These are phyloP conservation scores for Oryza rufipogon DNA, from an alignment of 176 grass and related monocot species.

Conservation along the genomic window DNA sequence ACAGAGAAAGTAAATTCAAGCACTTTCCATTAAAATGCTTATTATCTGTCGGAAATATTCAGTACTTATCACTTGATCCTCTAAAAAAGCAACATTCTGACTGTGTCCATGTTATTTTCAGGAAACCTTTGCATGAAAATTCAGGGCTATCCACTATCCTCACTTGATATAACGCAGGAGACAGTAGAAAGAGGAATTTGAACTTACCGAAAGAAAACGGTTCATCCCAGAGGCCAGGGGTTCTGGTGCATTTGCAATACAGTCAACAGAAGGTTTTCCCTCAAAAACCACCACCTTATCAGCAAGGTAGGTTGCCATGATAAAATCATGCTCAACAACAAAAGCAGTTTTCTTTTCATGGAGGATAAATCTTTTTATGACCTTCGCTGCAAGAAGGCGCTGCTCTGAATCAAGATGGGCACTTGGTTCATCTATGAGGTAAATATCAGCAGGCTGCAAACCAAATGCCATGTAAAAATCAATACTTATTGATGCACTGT, in stretches of 20 bases:
- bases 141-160: neutral
- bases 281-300: conserved; percentile 72
- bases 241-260: conserved; percentile 67
- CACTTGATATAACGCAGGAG: neutral
- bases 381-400: conserved; percentile 64
- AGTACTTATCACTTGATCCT: neutral
- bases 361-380: conserved; percentile 79
- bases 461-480: neutral
- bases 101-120: conserved; percentile 1
- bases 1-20: neutral
- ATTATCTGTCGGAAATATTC: neutral
- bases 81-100: neutral
- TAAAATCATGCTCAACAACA: conserved; percentile 80
- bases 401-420: conserved; percentile 86
- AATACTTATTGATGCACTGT: neutral
- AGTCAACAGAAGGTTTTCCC: conserved; percentile 67
- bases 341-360: conserved; percentile 78
- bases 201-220: conserved; percentile 72
- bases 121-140: neutral
- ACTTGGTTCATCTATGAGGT: conserved; percentile 83
- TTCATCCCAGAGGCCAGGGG: conserved; percentile 71
- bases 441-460: conserved; percentile 73
- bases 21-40: neutral
- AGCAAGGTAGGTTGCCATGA: conserved; percentile 74
- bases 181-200: neutral